Percentiles rank a stretch among this genome's conserved stretches.
phyloP scores from a whole-genome alignment of 2,329 filamentous ascomycete genomes.

The Pseudogymnoascus sp. region DNA sequence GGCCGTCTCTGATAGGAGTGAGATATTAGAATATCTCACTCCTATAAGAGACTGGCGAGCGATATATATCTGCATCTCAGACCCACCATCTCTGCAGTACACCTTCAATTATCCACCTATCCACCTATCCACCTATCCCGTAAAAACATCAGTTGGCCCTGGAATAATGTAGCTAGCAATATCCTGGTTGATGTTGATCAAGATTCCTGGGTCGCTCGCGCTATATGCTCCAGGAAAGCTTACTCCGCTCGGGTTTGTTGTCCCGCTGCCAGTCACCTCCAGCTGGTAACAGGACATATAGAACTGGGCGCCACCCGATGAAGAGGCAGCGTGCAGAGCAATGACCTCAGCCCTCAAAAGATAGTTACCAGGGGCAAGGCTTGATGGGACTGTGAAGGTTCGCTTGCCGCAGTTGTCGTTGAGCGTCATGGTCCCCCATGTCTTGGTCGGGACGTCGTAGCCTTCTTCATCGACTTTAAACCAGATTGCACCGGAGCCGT shows the following conservation, averaged over 20 bases:
- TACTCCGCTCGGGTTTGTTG: constrained; percentile 35
- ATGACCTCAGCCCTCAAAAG: constrained; percentile 48
- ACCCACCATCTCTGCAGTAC: not conserved
- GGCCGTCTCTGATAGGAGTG: not conserved
- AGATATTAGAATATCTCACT: no score
- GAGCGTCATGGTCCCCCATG: constrained; percentile 18
- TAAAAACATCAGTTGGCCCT: constrained; percentile 30
- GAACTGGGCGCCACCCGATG: constrained; percentile 32
- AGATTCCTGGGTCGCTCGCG: constrained; percentile 40
- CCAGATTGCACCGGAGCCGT: constrained; percentile 36
- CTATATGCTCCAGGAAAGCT: constrained; percentile 43
- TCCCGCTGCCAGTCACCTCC: constrained; percentile 37
- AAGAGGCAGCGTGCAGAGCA: constrained; percentile 44
- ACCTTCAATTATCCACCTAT: not conserved
- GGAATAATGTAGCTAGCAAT: constrained; percentile 34
- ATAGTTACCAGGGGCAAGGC: constrained; percentile 47
- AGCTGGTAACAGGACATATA: constrained; percentile 38
- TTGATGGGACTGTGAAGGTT: constrained; percentile 43
- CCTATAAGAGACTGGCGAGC: no score
- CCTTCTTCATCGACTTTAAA: constrained; percentile 42
- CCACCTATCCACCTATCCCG: constrained; percentile 8
- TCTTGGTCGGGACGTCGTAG: constrained; percentile 16
- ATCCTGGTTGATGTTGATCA: constrained; percentile 39
- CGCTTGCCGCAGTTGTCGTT: constrained; percentile 35
- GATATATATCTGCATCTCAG: not conserved